Evolutionary conservation across 371 early-diverging fungal genomes (phyloP), one percentile per base, ranked within the genome.

Genomic region (Saksenaea vasiformis): DNA sequence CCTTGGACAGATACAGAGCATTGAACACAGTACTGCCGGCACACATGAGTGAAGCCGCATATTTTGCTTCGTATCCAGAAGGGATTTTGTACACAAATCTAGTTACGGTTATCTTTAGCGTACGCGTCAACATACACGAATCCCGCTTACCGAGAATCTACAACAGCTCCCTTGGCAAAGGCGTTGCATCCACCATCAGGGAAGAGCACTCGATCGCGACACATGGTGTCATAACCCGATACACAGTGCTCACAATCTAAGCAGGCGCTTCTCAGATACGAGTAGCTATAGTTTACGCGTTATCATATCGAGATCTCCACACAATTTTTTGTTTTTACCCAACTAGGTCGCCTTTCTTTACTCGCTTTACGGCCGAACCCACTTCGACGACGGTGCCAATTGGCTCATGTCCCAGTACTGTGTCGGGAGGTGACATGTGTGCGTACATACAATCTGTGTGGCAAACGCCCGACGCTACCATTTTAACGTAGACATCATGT

Each of bases 21-120:
- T 73, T 76, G 58, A 81, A 91, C 1, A 84, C 81, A 15, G 91
- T 86, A 11, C 79, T 74, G 22, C 91, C 91, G 1, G 89, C 90
- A 71, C 91, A 90, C 69, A 90, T 73, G 68, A 83, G 60, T 17
- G 89, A 74, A 38, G 80, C 87, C 0, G 87, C 90, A 56, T 76
- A 67, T n/a, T 76, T 78, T 38, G 73, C 69, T 28, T 78, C 71
- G 39, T 90, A 73, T 8, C 62, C 63, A 3, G 77, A 78, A 0
- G 90, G 90, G 35, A 90, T 76, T 60, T 72, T 78, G 65, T 82
- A 82, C 3, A 73, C 81, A 44, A 73, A 86, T 9, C 72, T 79
- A 17, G 10, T 14, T 17, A 24, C 17, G 10, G 26, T 15, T 22
- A 7, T 22, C 10, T 15, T 47, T 19, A 62, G 19, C 10, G 19